Evolutionary conservation across 73 alveolate species (phyloP), one percentile per base, ranked within the genome.

Genomic region (Paramecium sonneborni): DNA sequence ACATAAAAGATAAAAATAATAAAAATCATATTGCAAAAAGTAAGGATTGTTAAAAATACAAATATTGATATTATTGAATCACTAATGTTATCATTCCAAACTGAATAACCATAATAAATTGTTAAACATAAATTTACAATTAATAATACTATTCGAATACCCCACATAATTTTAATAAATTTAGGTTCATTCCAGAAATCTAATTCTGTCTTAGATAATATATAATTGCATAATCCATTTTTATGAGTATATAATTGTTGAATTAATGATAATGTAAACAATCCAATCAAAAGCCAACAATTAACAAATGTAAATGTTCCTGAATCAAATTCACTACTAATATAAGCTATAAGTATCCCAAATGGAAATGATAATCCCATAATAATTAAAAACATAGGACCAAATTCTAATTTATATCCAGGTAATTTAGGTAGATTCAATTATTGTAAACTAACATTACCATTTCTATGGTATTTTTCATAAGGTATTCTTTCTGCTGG

Each of bases 391-490:
- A 74, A 74, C 39, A 35, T 21, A 14, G 39, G 39, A 74, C 58
- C 58, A 74, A 74, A 74, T 74, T 35, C 34, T 74, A 52, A 38
- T 14, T 43, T 74, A 74, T 35, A 74, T 5, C 58, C 37, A 21
- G 56, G 46, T n/a, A 35, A 74, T 74, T 74, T 12, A 35, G 87
- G 87, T 74, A 74, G 15, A 35, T 52, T 52, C 32, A 52, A 52
- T 5, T 52, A 52, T 52, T 74, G 9, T 20, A 74, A 74, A 74
- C 58, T 74, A 35, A 74, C 57, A 74, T 74, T 74, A 3, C 87
- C 87, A 74, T 74, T 74, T 74, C 57, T 74, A 38, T 74, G 87
- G 34, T 74, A 74, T 74, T 74, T 74, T 38, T 74, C 87, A 35
- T 74, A 74, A 9, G 87, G 87, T 35, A 74, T 38, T 35, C 35